These are phyloP conservation scores for Saccharomyces mikatae DNA, from an alignment of 805 yeast species.

Conservation along the genomic window DNA sequence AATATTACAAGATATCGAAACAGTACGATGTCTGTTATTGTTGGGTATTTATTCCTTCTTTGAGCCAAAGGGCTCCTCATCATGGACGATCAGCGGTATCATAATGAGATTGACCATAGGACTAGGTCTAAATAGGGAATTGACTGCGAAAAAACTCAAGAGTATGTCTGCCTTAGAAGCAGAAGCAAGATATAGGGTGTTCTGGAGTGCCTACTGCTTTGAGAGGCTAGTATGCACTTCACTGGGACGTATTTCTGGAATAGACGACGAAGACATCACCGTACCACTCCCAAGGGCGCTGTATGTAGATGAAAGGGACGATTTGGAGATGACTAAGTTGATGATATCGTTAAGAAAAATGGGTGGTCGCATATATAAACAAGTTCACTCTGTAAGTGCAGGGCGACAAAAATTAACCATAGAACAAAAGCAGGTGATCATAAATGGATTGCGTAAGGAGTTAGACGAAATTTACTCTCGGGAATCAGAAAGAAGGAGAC, in stretches of 20 bases:
- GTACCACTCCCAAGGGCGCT: constrained; percentile 36
- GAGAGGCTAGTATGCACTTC: constrained; percentile 43
- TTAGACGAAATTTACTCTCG: constrained; percentile 21
- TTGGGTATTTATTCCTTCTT: constrained; percentile 45
- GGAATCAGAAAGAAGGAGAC: constrained; percentile 18
- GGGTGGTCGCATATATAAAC: constrained; percentile 40
- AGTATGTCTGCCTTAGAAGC: constrained; percentile 29
- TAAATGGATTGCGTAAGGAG: constrained; percentile 31
- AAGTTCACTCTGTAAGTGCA: constrained; percentile 40
- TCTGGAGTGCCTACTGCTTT: constrained; percentile 43
- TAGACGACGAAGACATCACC: constrained; percentile 45
- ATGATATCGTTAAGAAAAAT: constrained; percentile 39
- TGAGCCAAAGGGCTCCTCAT: constrained; percentile 40
- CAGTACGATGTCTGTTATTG: constrained; percentile 36
- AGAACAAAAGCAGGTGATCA: constrained; percentile 30
- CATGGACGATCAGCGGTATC: constrained; percentile 47
- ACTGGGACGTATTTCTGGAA: constrained; percentile 41
- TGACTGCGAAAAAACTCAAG: constrained; percentile 24
- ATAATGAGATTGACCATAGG: constrained; percentile 38
- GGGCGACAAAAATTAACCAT: constrained; percentile 24
- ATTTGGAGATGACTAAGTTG: constrained; percentile 34
- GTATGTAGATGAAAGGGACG: constrained; percentile 35
- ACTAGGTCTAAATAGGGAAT: constrained; percentile 39
- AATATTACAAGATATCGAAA: constrained; percentile 33
- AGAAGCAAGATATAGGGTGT: constrained; percentile 39